These are phyloP conservation scores for Colletotrichum sidae DNA, from an alignment of 2,329 filamentous ascomycete genomes.

Conservation along the genomic window DNA sequence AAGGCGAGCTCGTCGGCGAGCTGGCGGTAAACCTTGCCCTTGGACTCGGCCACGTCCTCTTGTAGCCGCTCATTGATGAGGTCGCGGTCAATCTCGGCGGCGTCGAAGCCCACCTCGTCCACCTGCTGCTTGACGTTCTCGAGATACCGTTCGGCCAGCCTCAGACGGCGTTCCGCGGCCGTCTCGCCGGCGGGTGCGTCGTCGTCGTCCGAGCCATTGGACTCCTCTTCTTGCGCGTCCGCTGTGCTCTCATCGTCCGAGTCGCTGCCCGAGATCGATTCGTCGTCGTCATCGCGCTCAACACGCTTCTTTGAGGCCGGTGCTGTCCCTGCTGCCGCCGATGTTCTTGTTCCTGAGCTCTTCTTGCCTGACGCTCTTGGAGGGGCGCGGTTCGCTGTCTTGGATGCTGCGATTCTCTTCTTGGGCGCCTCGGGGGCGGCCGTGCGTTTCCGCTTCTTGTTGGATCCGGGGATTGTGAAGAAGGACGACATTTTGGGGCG, in stretches of 20 bases:
- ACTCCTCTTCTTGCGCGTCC: conserved; percentile 58
- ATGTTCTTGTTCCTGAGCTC: conserved; percentile 40
- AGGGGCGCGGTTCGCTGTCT: conserved; percentile 53
- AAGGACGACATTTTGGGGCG: conserved; percentile 85
- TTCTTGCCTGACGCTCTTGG: conserved; percentile 46
- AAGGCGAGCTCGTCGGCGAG: conserved; percentile 82
- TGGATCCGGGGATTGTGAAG: conserved; percentile 88
- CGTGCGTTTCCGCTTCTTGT: conserved; percentile 89
- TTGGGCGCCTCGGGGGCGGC: conserved; percentile 66
- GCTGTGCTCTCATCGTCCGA: conserved; percentile 68
- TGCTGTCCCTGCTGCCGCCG: conserved; percentile 44
- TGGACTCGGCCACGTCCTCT: conserved; percentile 91
- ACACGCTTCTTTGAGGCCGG: conserved; percentile 58
- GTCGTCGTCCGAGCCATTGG: conserved; percentile 69
- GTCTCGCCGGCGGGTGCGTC: conserved; percentile 77
- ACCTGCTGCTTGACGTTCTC: conserved; percentile 89
- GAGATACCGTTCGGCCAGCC: conserved; percentile 91
- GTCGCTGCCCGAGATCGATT: conserved; percentile 90
- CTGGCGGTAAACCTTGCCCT: conserved; percentile 87
- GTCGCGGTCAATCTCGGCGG: conserved; percentile 91
- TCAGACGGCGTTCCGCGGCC: conserved; percentile 85
- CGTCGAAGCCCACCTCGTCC: conserved; percentile 89
- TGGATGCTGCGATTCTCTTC: conserved; percentile 67
- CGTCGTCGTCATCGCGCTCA: conserved; percentile 60
- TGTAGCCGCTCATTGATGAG: conserved; percentile 90